Evolutionary conservation across 148 eudicot genomes (phyloP), one percentile per base, ranked within the genome.

Genomic region (Rheum nobile): DNA sequence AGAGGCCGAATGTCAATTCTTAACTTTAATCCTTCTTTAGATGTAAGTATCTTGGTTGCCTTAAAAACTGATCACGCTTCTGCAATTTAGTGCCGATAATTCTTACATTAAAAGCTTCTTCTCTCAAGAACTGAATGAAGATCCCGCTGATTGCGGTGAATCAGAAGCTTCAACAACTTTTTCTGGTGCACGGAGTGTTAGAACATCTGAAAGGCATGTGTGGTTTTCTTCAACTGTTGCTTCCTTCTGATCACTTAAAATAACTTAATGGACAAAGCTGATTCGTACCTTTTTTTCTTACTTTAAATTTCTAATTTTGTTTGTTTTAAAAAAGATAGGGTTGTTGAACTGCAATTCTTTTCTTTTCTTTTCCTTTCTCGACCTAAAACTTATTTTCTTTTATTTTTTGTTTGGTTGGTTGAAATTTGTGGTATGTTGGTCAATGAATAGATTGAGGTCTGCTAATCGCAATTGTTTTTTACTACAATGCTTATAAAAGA

Each of bases 1-100:
- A 87, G 80, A 80, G 99, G 98, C 32, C 88, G 99, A 57, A 91
- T 95, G 94, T 95, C 99, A 32, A 90, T 95, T 80, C 83, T 73
- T 78, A 87, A 84, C 76, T 95, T 95, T 77, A 95, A 91, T 83
- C 97, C 99, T 74, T 72, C 84, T 71, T 81, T 94, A 73, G 97
- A 94, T 82, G 98, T 94, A 86, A 89, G 98, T 86, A 84, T 71
- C 77, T 73, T 52, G 71, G 48, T 80, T 74, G 47, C 47, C 57
- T 80, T 29, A 44, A 72, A 50, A 50, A n/a, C 54, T 69, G 24
- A 19, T 19, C 55, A 19, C 34, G 24, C 22, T n/a, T n/a, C 71
- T 47, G 37, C 35, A 68, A 24, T 47, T 41, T 67, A 67, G 37
- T 74, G 61, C 72, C 42, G 41, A 74, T 72, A 52, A 16, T 67